Percentiles rank a stretch among this genome's conserved stretches.
Conservation (phyloP, 2,329 filamentous ascomycete species). For the Paraconiothyrium brasiliense region DNA sequence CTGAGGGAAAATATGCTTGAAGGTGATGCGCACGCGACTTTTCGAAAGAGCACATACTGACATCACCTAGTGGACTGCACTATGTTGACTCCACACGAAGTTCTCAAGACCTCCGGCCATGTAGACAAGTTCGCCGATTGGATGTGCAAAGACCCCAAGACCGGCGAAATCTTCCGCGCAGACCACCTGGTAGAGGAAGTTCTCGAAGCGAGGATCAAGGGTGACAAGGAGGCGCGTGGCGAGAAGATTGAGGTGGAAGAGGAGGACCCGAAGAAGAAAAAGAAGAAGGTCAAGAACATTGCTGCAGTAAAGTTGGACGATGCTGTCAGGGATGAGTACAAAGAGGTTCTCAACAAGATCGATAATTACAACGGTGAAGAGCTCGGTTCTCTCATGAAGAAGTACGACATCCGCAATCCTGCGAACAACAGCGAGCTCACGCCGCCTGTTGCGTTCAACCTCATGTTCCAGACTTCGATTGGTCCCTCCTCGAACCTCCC, state of each 20-base stretch:
- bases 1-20: constrained; percentile 95
- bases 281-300: constrained; percentile 74
- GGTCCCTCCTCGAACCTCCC: constrained; percentile 87
- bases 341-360: constrained; percentile 89
- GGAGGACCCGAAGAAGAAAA: constrained; percentile 87
- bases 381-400: constrained; percentile 84
- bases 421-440: constrained; percentile 78
- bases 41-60: constrained; percentile 24
- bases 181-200: constrained; percentile 97
- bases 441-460: constrained; percentile 90
- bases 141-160: constrained; percentile 99
- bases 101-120: constrained; percentile 92
- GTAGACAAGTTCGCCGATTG: constrained; percentile 98
- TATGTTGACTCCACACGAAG: constrained; percentile 89
- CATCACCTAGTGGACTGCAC: constrained; percentile 76
- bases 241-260: constrained; percentile 78
- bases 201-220: constrained; percentile 85
- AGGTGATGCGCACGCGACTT: constrained; percentile 38
- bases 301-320: constrained; percentile 84
- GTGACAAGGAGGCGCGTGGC: constrained; percentile 91
- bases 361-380: constrained; percentile 93
- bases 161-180: constrained; percentile 92
- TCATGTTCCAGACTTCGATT: constrained; percentile 98
- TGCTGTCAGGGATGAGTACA: constrained; percentile 85
- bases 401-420: constrained; percentile 91